Percentiles rank a stretch among this genome's conserved stretches.
These are phyloP conservation scores for Pelargonium cotyledonis DNA, from an alignment of 441 rosid species.

Conservation along the genomic window DNA sequence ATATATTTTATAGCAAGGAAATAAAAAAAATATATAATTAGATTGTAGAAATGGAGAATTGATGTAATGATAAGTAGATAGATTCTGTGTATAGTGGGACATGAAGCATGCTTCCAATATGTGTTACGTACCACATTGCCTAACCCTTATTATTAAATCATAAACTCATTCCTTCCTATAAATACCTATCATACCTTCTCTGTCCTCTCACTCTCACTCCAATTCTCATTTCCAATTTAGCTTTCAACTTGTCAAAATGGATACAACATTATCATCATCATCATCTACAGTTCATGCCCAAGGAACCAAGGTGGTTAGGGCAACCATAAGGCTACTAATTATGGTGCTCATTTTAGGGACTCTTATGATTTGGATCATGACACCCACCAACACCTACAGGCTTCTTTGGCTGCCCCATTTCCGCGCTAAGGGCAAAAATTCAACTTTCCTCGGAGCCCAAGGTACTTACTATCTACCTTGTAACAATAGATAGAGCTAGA, in stretches of 20 bases:
- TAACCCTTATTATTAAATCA: neutral
- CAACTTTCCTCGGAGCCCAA: constrained; percentile 34
- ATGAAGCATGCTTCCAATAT: constrained; percentile 8
- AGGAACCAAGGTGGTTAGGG: neutral
- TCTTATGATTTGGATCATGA: constrained; percentile 48
- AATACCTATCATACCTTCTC: neutral
- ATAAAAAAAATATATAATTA: no score
- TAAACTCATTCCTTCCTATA: neutral
- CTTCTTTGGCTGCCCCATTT: constrained; percentile 24
- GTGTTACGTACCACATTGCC: no score
- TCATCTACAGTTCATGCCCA: neutral
- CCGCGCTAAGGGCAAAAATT: constrained; percentile 19
- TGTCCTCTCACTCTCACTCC: neutral
- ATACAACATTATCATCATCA: no score
- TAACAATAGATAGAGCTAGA: no score
- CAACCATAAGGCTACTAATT: constrained; percentile 23
- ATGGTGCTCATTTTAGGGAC: constrained; percentile 31
- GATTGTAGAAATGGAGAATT: neutral
- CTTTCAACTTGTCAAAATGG: no score
- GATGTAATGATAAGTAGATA: neutral
- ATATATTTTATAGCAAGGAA: no score
- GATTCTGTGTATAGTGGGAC: neutral
- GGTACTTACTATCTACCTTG: constrained; percentile 20
- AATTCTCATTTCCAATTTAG: no score
- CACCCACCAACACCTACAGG: constrained; percentile 42